A percentile compares a stretch with the other conserved stretches of the same genome.
phyloP scores from a whole-genome alignment of 2,329 filamentous ascomycete species.

The Epichloe hybrida region DNA sequence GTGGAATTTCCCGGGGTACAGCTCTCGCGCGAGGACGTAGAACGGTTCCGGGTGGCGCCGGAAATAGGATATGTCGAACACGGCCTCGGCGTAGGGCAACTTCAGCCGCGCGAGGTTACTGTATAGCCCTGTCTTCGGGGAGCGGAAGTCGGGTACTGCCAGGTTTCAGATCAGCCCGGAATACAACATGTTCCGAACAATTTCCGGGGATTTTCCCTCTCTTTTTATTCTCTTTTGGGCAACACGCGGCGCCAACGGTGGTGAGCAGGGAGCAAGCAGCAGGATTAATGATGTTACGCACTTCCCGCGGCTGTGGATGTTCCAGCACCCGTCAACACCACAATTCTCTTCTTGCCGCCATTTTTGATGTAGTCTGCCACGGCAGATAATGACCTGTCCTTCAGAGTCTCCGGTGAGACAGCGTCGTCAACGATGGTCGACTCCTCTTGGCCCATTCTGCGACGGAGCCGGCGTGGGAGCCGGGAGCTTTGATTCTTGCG shows the following conservation, averaged over 20 bases:
- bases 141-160: constrained; percentile 82
- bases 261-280: no score
- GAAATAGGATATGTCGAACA: constrained; percentile 91
- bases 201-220: no score
- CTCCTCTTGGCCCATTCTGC: constrained; percentile 76
- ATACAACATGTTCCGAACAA: no score
- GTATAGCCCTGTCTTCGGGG: constrained; percentile 85
- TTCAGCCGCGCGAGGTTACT: constrained; percentile 78
- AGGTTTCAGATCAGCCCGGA: neutral
- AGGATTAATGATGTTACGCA: constrained; percentile 13
- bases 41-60: constrained; percentile 73
- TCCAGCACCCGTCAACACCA: constrained; percentile 83
- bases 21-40: constrained; percentile 80
- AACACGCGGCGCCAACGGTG: no score
- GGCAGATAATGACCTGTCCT: constrained; percentile 54
- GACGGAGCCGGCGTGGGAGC: constrained; percentile 19
- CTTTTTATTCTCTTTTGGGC: no score
- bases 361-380: constrained; percentile 71
- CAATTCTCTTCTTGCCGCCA: constrained; percentile 54
- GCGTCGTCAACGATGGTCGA: constrained; percentile 52
- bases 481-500: constrained; percentile 21
- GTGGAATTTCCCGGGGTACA: constrained; percentile 79
- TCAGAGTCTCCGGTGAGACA: constrained; percentile 50
- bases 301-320: constrained; percentile 64
- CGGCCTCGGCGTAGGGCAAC: constrained; percentile 78